phyloP scores from a whole-genome alignment of 208 protist genomes.

The Vickermania spadyakhi region DNA sequence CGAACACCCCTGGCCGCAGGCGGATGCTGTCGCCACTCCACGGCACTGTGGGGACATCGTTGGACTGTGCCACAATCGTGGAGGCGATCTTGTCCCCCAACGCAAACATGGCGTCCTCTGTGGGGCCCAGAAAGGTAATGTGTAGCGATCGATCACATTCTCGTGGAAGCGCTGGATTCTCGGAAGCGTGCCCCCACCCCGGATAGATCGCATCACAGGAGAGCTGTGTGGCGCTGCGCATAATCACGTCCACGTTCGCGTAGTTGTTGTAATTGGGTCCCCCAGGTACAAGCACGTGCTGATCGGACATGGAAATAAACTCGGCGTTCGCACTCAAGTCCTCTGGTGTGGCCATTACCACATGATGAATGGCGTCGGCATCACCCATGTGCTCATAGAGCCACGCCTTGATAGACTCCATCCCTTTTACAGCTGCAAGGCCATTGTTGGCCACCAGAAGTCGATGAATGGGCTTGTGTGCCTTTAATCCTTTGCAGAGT shows the following conservation, averaged over 20 bases:
- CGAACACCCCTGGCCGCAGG: slow-evolving; percentile 34
- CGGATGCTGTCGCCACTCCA: slow-evolving; percentile 83
- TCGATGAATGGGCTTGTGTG: slow-evolving; percentile 57
- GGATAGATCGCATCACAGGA: slow-evolving; percentile 96
- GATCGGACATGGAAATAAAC: slow-evolving; percentile 96
- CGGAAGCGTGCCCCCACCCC: slow-evolving; percentile 98
- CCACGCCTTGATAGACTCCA: slow-evolving; percentile 96
- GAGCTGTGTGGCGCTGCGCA: slow-evolving; percentile 91
- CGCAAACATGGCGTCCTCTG: slow-evolving; percentile 82
- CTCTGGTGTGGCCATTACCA: slow-evolving; percentile 97
- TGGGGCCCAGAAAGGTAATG: slow-evolving; percentile 73
- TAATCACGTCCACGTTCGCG: slow-evolving; percentile 97
- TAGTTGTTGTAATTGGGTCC: slow-evolving; percentile 98
- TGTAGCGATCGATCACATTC: slow-evolving; percentile 51
- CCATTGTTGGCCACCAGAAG: slow-evolving; percentile 98
- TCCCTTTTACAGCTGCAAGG: slow-evolving; percentile 97
- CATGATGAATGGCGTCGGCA: slow-evolving; percentile 91
- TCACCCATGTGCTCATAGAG: slow-evolving; percentile 94
- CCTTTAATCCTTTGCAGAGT: slow-evolving; percentile 44
- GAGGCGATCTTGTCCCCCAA: slow-evolving; percentile 98
- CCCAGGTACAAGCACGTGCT: slow-evolving; percentile 92
- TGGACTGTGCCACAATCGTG: slow-evolving; percentile 96
- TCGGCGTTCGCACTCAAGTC: slow-evolving; percentile 97
- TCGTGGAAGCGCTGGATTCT: slow-evolving; percentile 95
- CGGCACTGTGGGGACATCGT: slow-evolving; percentile 90